A percentile compares a stretch with the other conserved stretches of the same genome.
Conservation (phyloP, 495 filamentous ascomycete species). For the Penicillium nucicola region DNA sequence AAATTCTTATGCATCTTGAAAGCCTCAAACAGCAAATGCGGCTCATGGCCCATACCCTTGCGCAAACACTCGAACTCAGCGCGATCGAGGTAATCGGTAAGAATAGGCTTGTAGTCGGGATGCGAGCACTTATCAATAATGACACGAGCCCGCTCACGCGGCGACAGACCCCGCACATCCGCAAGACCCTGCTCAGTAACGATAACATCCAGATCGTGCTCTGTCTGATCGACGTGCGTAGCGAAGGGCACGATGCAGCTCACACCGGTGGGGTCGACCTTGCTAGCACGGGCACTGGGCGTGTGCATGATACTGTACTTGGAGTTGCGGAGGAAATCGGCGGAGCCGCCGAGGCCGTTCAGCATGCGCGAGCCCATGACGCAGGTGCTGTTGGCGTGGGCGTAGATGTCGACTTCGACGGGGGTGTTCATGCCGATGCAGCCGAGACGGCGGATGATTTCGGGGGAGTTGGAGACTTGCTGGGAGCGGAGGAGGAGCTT, state of each 20-base stretch:
- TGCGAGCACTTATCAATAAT: slow-evolving; percentile 90
- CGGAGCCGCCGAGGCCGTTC: slow-evolving; percentile 84
- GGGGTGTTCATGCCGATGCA: slow-evolving; percentile 96
- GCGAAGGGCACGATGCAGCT: slow-evolving; percentile 90
- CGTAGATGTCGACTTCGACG: slow-evolving; percentile 92
- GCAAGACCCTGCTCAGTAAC: slow-evolving; percentile 88
- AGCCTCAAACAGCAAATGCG: slow-evolving; percentile 75
- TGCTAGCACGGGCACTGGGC: slow-evolving; percentile 72
- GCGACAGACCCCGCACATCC: slow-evolving; percentile 78
- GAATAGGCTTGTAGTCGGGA: slow-evolving; percentile 78
- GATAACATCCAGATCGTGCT: slow-evolving; percentile 84
- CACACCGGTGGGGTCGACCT: slow-evolving; percentile 80
- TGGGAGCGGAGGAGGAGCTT: slow-evolving; percentile 87
- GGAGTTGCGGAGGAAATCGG: slow-evolving; percentile 79
- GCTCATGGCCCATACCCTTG: slow-evolving; percentile 90
- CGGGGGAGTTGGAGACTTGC: slow-evolving; percentile 87
- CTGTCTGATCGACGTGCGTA: slow-evolving; percentile 90
- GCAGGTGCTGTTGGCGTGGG: slow-evolving; percentile 88
- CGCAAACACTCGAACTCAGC: slow-evolving; percentile 83
- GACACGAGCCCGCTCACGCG: slow-evolving; percentile 76
- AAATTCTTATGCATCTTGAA: slow-evolving; percentile 91
- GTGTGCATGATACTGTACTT: slow-evolving; percentile 97
- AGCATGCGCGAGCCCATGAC: slow-evolving; percentile 91
- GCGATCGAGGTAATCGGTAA: slow-evolving; percentile 80
- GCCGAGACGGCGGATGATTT: slow-evolving; percentile 86